phyloP scores from a whole-genome alignment of 2,329 filamentous ascomycete species.

The Colletotrichum sidae region DNA sequence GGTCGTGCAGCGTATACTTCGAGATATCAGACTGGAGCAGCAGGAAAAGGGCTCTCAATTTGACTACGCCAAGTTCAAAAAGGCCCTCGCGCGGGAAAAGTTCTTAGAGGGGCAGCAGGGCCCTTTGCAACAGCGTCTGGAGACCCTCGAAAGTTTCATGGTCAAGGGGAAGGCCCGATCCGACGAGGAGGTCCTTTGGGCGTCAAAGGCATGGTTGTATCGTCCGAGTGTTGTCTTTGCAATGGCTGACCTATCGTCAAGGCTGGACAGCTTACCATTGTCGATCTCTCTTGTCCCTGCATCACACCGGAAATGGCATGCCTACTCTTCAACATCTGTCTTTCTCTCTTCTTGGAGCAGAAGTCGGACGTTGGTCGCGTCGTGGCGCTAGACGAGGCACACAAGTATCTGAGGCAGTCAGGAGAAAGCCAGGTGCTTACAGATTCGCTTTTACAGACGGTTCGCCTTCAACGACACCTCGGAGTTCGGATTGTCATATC shows the following conservation, averaged over 20 bases:
- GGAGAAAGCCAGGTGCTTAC: constrained; percentile 69
- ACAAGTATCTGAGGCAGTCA: constrained; percentile 77
- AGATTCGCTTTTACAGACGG: constrained; percentile 68
- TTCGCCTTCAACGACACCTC: constrained; percentile 78
- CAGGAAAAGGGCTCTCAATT: constrained; percentile 53
- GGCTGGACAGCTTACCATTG: constrained; percentile 69
- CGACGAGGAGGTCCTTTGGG: constrained; percentile 42
- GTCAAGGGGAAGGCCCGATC: constrained; percentile 25
- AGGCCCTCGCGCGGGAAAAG: constrained; percentile 46
- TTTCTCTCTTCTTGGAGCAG: constrained; percentile 73
- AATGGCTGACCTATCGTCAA: constrained; percentile 26
- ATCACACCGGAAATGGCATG: constrained; percentile 76
- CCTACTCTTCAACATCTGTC: constrained; percentile 77
- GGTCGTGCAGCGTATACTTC: constrained; percentile 65
- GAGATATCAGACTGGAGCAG: constrained; percentile 63
- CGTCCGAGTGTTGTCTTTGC: too few relatives aligned
- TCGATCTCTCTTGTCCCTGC: constrained; percentile 81
- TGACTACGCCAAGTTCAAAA: constrained; percentile 62
- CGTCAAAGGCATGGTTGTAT: constrained; percentile 40
- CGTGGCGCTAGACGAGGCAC: constrained; percentile 80
- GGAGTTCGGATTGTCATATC: constrained; percentile 76
- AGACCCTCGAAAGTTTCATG: constrained; percentile 74
- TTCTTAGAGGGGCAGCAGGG: constrained; percentile 62
- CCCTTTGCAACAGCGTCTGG: constrained; percentile 70
- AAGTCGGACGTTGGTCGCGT: constrained; percentile 64